Evolutionary conservation across 768 basidiomycete genomes (phyloP).

Genomic region (Calocera cornea): DNA sequence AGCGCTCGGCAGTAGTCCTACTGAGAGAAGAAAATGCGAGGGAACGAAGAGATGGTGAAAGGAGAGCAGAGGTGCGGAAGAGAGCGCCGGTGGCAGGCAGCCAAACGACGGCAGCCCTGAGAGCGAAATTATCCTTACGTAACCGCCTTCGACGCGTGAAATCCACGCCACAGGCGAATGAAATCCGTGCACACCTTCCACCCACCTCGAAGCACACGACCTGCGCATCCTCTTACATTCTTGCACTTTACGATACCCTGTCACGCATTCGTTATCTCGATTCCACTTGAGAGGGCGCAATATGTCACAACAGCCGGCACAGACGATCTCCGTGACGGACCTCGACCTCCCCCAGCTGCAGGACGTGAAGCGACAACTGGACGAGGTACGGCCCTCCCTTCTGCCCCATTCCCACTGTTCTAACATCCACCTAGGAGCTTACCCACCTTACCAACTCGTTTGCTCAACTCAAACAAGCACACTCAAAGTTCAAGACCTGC

Average conservation of each 20-base stretch:
- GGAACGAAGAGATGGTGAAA: background rate
- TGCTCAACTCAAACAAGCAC: conserved; percentile 81
- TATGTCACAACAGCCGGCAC: conserved; percentile 37
- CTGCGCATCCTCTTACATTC: background rate
- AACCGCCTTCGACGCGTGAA: background rate
- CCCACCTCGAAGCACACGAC: background rate
- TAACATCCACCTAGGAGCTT: conserved; percentile 50
- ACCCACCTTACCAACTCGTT: conserved; percentile 85
- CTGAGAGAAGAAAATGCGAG: background rate
- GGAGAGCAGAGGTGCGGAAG: background rate
- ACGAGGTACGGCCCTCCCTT: conserved; percentile 50
- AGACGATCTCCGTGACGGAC: conserved; percentile 60
- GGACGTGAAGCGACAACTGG: conserved; percentile 82
- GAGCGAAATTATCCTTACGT: background rate
- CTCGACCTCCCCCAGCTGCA: conserved; percentile 74
- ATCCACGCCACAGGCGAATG: background rate
- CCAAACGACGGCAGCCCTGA: background rate
- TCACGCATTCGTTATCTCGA: background rate
- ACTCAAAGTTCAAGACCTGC: conserved; percentile 81
- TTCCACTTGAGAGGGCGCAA: background rate
- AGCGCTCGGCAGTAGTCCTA: background rate
- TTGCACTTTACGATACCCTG: background rate
- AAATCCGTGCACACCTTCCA: background rate
- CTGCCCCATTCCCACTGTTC: background rate
- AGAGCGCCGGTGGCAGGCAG: too few relatives aligned